Evolutionary conservation across 345 rosid species (phyloP).

Genomic region (Eucalyptus viminalis): DNA sequence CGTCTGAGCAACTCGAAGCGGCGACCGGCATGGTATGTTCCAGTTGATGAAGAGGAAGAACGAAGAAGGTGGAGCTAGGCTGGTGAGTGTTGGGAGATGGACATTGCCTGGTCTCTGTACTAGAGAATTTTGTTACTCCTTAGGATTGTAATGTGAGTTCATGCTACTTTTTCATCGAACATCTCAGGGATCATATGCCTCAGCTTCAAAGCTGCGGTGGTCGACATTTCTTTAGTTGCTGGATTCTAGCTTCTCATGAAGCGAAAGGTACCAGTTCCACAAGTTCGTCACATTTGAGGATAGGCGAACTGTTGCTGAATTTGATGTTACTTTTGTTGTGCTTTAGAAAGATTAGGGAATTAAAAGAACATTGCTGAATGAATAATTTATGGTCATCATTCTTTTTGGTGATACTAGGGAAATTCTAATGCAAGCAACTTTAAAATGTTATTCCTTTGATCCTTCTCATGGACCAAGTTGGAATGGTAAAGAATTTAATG

Average conservation of each 20-base stretch:
- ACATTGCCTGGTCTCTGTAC: neutral
- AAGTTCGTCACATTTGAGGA: neutral
- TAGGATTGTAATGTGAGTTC: neutral
- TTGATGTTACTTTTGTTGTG: neutral
- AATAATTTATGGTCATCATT: neutral
- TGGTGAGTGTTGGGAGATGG: neutral
- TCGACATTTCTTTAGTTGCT: neutral
- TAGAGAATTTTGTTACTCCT: neutral
- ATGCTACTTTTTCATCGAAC: neutral
- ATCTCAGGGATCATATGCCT: neutral
- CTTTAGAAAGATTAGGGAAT: neutral
- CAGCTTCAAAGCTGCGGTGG: neutral
- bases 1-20: conserved; percentile 54
- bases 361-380: neutral
- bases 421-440: neutral
- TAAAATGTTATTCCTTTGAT: neutral
- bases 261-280: neutral
- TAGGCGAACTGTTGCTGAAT: neutral
- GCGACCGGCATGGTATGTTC: conserved; percentile 62
- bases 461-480: neutral
- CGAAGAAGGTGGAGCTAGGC: conserved; percentile 47
- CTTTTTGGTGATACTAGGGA: neutral
- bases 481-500: neutral
- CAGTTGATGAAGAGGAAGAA: conserved; percentile 80
- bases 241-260: neutral